Conservation (phyloP, 139 green algal species). For the Trebouxia sp. region DNA sequence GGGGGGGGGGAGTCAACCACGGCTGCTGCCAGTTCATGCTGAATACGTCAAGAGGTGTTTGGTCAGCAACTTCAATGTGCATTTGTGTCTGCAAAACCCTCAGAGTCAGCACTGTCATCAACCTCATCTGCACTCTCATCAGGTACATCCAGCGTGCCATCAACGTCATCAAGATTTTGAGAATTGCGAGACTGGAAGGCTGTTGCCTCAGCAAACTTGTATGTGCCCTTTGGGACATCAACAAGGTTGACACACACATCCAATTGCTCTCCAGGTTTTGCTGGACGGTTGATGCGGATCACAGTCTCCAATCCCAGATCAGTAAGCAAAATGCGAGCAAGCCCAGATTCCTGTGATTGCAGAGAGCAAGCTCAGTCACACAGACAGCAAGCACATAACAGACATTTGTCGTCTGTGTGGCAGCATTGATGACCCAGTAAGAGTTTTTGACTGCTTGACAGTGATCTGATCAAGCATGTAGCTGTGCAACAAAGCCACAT, state of each 20-base stretch:
- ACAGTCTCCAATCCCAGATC: constrained; percentile 69
- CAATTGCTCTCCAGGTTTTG: constrained; percentile 50
- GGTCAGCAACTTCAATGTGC: background rate
- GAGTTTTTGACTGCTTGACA: no score
- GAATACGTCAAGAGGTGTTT: no score
- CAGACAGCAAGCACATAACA: background rate
- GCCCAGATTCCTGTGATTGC: constrained; percentile 37
- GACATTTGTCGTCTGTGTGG: background rate
- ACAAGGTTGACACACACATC: constrained; percentile 31
- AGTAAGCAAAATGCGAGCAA: constrained; percentile 66
- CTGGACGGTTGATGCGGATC: constrained; percentile 45
- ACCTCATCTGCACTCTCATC: background rate
- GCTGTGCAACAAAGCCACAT: no score
- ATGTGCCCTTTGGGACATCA: constrained; percentile 29
- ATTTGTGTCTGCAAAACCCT: background rate
- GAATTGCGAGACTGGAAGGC: background rate
- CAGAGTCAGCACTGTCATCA: background rate
- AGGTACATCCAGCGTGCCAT: background rate
- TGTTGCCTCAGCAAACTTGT: background rate
- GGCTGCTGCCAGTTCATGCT: no score
- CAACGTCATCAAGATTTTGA: background rate
- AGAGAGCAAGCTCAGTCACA: background rate
- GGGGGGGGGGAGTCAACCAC: no score
- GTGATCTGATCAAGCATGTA: no score
- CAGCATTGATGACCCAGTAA: background rate